Evolutionary conservation across 768 basidiomycete genomes (phyloP), one percentile per base, ranked within the genome.

Genomic region (Podaxis mareebaensis): DNA sequence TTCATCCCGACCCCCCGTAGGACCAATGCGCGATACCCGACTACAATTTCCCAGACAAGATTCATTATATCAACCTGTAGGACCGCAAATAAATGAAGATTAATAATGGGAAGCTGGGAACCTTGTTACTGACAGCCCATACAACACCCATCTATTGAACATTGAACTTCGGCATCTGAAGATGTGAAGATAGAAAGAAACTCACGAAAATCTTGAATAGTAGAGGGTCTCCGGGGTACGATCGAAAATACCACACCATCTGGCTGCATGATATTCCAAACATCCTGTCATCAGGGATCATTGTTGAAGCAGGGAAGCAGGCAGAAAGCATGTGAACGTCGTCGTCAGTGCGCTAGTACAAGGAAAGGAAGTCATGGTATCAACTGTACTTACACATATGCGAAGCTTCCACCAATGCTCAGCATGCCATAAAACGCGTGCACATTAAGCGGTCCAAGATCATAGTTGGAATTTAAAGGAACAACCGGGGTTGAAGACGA

Each of bases 191-290:
- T 46, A 6, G 5, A 46, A 1, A 20, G 20, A 2, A 46, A 33
- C 58, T 15, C n/a, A 59, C 58, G 13, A 59, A 59, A 7, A 28
- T 13, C 49, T 49, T 59, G 44, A 59, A 59, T 5, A 3, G n/a
- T 22, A 24, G 26, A 13, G 58, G 58, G 15, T 59, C 58, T 10
- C 12, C 8, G 12, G 58, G 30, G n/a, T 59, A 59, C 8, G 46
- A 59, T 49, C 58, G 58, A 30, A 59, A 59, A 39, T 59, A 59
- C 58, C 58, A 59, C 5, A 51, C 30, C 15, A 51, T 49, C n/a
- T 59, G 58, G 15, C 48, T 59, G 44, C 30, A 49, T n/a, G 58
- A 48, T 48, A 59, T 33, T 20, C 58, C 58, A 13, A 30, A 59
- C 10, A 33, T 33, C 33, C 33, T 33, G 33, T 10, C 33, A 33